phyloP scores from a whole-genome alignment of 2,329 filamentous ascomycete genomes.

The Talaromyces atroroseus region DNA sequence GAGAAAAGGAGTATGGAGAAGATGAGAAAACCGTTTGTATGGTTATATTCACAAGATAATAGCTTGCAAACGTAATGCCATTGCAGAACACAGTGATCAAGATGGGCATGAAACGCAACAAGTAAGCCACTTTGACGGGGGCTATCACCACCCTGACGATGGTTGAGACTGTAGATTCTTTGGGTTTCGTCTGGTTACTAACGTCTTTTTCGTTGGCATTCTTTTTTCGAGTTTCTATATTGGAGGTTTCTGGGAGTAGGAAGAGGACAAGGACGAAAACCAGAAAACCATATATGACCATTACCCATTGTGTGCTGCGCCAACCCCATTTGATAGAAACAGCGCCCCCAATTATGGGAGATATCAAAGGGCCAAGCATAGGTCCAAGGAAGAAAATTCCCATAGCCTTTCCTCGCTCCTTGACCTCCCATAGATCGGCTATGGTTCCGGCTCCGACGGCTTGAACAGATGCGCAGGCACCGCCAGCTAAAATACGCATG shows the following conservation, averaged over 20 bases:
- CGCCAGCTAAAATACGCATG: slow-evolving; percentile 68
- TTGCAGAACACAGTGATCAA: slow-evolving; percentile 68
- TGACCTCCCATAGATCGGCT: slow-evolving; percentile 70
- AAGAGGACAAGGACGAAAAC: slow-evolving; percentile 35
- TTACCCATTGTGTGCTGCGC: slow-evolving; percentile 73
- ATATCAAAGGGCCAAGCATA: slow-evolving; percentile 65
- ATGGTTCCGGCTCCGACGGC: slow-evolving; percentile 79
- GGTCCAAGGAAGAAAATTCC: slow-evolving; percentile 77
- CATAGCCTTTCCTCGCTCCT: slow-evolving; percentile 71
- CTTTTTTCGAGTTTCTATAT: neutral
- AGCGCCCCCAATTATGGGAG: slow-evolving; percentile 70
- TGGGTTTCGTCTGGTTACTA: neutral
- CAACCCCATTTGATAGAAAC: slow-evolving; percentile 64
- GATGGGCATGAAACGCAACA: slow-evolving; percentile 66
- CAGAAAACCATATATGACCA: slow-evolving; percentile 61
- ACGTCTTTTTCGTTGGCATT: neutral
- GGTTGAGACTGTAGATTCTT: neutral
- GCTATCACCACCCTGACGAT: neutral
- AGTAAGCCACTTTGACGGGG: neutral
- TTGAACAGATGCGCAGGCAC: slow-evolving; percentile 73
- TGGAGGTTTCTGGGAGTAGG: slow-evolving; percentile 39
- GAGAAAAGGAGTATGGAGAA: slow-evolving; percentile 62
- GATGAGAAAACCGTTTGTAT: slow-evolving; percentile 63
- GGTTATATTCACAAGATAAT: slow-evolving; percentile 74
- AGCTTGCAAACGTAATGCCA: slow-evolving; percentile 65